Conservation (phyloP, 257 asterid species). For the Jacaranda mimosifolia region DNA sequence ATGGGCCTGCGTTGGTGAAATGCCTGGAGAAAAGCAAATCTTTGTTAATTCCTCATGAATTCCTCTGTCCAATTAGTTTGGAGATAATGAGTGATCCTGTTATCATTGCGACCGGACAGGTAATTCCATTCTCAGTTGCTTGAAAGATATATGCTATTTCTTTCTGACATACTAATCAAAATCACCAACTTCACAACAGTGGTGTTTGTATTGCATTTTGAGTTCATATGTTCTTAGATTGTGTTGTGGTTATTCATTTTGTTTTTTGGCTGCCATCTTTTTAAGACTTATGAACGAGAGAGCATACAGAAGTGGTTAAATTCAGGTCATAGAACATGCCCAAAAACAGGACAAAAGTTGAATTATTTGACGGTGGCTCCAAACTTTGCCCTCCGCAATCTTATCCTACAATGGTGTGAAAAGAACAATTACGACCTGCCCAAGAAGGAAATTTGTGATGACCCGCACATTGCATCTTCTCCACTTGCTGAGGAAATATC, state of each 20-base stretch:
- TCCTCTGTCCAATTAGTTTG: slow-evolving; percentile 66
- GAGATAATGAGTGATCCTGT: slow-evolving; percentile 77
- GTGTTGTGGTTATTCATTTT: slow-evolving; percentile 19
- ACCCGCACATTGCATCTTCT: slow-evolving; percentile 52
- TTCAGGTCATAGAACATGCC: slow-evolving; percentile 68
- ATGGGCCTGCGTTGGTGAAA: slow-evolving; percentile 39
- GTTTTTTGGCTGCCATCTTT: background rate
- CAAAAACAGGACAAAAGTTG: slow-evolving; percentile 65
- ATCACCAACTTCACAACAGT: too few relatives aligned
- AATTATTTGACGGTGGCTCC: slow-evolving; percentile 63
- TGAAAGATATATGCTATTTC: too few relatives aligned
- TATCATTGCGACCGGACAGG: slow-evolving; percentile 73
- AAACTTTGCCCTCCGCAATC: slow-evolving; percentile 65
- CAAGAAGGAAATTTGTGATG: slow-evolving; percentile 49
- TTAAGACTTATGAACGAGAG: slow-evolving; percentile 66
- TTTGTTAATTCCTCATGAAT: slow-evolving; percentile 58
- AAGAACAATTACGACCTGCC: slow-evolving; percentile 56
- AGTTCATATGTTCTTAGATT: background rate
- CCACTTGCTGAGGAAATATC: slow-evolving; percentile 61
- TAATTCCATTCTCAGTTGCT: too few relatives aligned
- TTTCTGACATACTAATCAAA: too few relatives aligned
- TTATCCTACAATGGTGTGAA: slow-evolving; percentile 68
- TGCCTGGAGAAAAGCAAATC: slow-evolving; percentile 56
- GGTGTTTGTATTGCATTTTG: background rate
- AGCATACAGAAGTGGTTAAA: slow-evolving; percentile 70